phyloP scores from a whole-genome alignment of 2,329 filamentous ascomycete genomes.

The Hypoxylon sp. region DNA sequence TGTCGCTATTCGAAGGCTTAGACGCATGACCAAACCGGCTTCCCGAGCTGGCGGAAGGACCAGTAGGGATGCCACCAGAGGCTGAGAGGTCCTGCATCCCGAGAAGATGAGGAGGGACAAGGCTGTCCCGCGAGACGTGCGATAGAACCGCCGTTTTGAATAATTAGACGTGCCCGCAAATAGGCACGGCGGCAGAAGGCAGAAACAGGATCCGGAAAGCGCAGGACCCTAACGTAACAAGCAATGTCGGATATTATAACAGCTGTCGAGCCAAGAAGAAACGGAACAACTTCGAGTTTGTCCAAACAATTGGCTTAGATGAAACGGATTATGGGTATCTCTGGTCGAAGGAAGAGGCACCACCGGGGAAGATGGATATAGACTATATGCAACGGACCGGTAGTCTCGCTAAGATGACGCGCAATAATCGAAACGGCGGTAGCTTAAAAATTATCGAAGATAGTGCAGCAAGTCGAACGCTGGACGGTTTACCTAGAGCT shows the following conservation, averaged over 20 bases:
- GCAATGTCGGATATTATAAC: conserved; percentile 50
- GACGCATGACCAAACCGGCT: conserved; percentile 79
- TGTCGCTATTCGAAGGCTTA: conserved; percentile 85
- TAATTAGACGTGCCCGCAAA: conserved; percentile 67
- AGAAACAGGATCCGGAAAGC: conserved; percentile 46
- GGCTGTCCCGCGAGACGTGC: conserved; percentile 82
- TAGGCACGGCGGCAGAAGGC: conserved; percentile 54
- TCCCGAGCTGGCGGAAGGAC: conserved; percentile 65
- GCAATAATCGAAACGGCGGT: conserved; percentile 43
- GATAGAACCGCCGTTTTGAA: conserved; percentile 87
- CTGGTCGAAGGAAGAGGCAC: conserved; percentile 45
- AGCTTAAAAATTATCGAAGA: conserved; percentile 38
- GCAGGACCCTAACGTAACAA: conserved; percentile 44
- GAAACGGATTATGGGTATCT: conserved; percentile 47
- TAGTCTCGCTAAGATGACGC: conserved; percentile 40
- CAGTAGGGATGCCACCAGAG: conserved; percentile 69
- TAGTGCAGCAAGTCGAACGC: conserved; percentile 36
- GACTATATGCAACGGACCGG: conserved; percentile 47
- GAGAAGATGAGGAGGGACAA: conserved; percentile 88
- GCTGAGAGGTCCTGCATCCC: conserved; percentile 90
- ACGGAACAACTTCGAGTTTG: conserved; percentile 45
- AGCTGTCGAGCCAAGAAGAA: conserved; percentile 47
- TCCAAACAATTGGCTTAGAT: conserved; percentile 47
- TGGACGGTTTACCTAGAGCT: conserved; percentile 42
- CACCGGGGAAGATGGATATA: conserved; percentile 45